Conservation (phyloP, 1,284 basidiomycete genomes). For the Sutorius eximius region DNA sequence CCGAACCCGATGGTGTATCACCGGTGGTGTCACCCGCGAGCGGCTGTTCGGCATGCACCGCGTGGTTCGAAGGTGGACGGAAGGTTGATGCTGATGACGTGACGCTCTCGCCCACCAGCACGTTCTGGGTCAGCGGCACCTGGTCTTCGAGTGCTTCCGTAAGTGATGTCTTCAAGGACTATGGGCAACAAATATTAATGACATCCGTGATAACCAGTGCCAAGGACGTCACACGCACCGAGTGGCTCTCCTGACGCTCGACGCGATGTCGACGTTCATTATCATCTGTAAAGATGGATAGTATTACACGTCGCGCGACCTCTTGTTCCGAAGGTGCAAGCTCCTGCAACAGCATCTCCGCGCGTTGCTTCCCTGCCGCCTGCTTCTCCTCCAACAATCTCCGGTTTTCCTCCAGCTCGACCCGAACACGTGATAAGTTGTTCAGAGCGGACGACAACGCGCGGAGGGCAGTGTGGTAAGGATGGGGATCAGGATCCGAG, state of each 20-base stretch:
- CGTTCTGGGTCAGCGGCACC: slow-evolving; percentile 41
- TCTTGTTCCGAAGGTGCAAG: slow-evolving; percentile 63
- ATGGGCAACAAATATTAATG: slow-evolving; percentile 9
- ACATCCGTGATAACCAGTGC: slow-evolving; percentile 1
- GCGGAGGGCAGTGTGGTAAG: slow-evolving; percentile 67
- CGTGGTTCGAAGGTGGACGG: neutral
- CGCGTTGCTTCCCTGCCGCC: slow-evolving; percentile 45
- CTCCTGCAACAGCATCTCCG: slow-evolving; percentile 53
- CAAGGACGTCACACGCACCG: slow-evolving; percentile 41
- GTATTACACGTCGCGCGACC: slow-evolving; percentile 61
- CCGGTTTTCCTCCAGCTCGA: slow-evolving; percentile 63
- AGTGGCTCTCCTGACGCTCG: slow-evolving; percentile 53
- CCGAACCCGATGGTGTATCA: slow-evolving; percentile 1
- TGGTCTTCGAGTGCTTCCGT: slow-evolving; percentile 72
- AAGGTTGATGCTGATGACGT: slow-evolving; percentile 10
- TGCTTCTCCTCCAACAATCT: slow-evolving; percentile 59
- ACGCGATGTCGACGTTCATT: slow-evolving; percentile 53
- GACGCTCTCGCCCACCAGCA: slow-evolving; percentile 24
- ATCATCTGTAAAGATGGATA: slow-evolving; percentile 64
- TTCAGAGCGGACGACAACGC: slow-evolving; percentile 65
- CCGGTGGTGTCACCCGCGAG: neutral
- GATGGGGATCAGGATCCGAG: slow-evolving; percentile 48
- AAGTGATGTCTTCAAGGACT: slow-evolving; percentile 71
- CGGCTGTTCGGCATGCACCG: slow-evolving; percentile 2
- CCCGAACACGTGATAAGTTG: slow-evolving; percentile 52